Evolutionary conservation across 2,329 filamentous ascomycete genomes (phyloP).

Genomic region (Cordyceps fumosorosea): DNA sequence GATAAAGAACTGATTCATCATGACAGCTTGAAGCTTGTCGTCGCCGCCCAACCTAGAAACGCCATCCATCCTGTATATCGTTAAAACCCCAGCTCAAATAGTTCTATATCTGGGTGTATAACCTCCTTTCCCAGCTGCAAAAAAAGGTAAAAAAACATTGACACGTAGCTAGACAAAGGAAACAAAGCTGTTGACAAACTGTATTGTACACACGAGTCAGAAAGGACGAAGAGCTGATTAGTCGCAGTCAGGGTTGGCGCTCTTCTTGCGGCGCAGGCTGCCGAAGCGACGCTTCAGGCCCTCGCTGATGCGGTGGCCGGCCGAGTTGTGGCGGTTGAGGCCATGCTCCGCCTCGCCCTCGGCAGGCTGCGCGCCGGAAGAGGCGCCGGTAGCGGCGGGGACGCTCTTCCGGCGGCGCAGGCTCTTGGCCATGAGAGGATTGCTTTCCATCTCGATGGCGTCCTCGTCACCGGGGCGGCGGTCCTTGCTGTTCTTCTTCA

Average conservation of each 20-base stretch:
- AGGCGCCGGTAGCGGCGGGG: constrained; percentile 25
- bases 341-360: constrained; percentile 17
- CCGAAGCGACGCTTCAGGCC: constrained; percentile 49
- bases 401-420: constrained; percentile 39
- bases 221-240: background rate
- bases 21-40: background rate
- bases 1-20: background rate
- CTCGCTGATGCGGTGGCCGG: constrained; percentile 39
- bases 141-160: background rate
- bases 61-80: background rate
- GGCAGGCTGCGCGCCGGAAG: constrained; percentile 17
- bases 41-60: background rate
- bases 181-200: background rate
- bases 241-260: constrained; percentile 13
- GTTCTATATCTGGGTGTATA: background rate
- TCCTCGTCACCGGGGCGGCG: constrained; percentile 19
- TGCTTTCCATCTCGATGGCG: constrained; percentile 44
- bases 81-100: background rate
- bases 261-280: constrained; percentile 42
- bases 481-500: constrained; percentile 56
- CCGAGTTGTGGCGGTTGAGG: constrained; percentile 32
- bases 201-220: background rate
- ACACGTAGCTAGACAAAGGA: background rate
- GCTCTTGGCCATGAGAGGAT: constrained; percentile 16
- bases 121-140: background rate